phyloP scores from a whole-genome alignment of 768 basidiomycete species.

The Nevesoporus exiguus region DNA sequence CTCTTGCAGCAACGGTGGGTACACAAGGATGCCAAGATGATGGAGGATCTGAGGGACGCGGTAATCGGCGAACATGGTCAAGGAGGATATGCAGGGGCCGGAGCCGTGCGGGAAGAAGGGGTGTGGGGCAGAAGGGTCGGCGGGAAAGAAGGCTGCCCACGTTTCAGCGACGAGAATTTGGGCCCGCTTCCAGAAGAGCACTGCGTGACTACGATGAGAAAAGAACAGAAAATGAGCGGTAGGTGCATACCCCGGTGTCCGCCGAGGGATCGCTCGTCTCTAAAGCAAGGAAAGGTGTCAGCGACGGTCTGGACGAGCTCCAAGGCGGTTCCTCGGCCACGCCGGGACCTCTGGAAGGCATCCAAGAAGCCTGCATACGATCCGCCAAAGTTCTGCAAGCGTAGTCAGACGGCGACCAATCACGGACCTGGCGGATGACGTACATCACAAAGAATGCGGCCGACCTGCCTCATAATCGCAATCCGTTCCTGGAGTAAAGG shows the following conservation, averaged over 20 bases:
- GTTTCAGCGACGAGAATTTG: conserved; percentile 90
- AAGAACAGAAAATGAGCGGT: background rate
- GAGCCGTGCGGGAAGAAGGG: conserved; percentile 64
- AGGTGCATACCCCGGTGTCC: conserved; percentile 52
- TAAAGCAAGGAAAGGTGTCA: conserved; percentile 69
- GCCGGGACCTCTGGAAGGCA: conserved; percentile 51
- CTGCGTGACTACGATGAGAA: conserved; percentile 34
- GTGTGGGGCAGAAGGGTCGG: conserved; percentile 43
- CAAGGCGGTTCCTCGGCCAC: conserved; percentile 61
- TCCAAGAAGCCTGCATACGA: conserved; percentile 67
- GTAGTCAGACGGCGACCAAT: conserved; percentile 9
- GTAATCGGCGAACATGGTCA: conserved; percentile 96
- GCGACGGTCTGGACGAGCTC: conserved; percentile 70
- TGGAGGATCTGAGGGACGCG: conserved; percentile 89
- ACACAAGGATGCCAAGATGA: conserved; percentile 72
- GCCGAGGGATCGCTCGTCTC: conserved; percentile 60
- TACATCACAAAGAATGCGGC: conserved; percentile 66
- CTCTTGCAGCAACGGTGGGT: conserved; percentile 58
- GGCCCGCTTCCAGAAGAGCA: conserved; percentile 85
- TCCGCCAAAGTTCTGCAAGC: conserved; percentile 57
- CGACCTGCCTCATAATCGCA: conserved; percentile 74
- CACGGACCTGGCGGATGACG: conserved; percentile 21
- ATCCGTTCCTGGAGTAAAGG: conserved; percentile 73
- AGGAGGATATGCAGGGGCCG: conserved; percentile 59
- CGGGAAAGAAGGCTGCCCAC: conserved; percentile 88